phyloP scores from a whole-genome alignment of 495 filamentous ascomycete species.

The Lophium mytilinum region DNA sequence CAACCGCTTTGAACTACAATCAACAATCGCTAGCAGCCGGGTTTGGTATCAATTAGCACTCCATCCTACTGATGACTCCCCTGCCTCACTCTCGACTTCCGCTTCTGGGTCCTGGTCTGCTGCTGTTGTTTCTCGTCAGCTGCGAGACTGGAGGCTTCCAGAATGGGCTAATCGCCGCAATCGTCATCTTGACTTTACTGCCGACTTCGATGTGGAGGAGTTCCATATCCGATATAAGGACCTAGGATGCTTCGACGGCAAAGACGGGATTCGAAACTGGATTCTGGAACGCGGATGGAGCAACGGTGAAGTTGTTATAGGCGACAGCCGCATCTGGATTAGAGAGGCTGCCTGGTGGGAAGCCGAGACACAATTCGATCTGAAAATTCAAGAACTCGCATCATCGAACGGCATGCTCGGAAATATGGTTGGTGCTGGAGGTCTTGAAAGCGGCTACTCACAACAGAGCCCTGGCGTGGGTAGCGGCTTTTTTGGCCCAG shows the following conservation, averaged over 20 bases:
- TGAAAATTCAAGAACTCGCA: slow-evolving; percentile 52
- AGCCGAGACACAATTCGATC: slow-evolving; percentile 89
- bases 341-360: slow-evolving; percentile 95
- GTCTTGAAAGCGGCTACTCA: slow-evolving; percentile 59
- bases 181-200: slow-evolving; percentile 90
- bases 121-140: slow-evolving; percentile 79
- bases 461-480: slow-evolving; percentile 35
- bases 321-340: slow-evolving; percentile 89
- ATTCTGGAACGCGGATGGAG: slow-evolving; percentile 93
- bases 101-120: slow-evolving; percentile 78
- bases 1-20: slow-evolving; percentile 66
- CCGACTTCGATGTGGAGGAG: slow-evolving; percentile 91
- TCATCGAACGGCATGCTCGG: slow-evolving; percentile 43
- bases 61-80: slow-evolving; percentile 82
- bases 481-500: slow-evolving; percentile 63
- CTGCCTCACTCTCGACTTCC: slow-evolving; percentile 55
- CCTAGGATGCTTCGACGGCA: slow-evolving; percentile 81
- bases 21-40: slow-evolving; percentile 65
- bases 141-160: slow-evolving; percentile 84
- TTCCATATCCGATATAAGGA: slow-evolving; percentile 73
- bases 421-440: slow-evolving; percentile 34
- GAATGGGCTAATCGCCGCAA: slow-evolving; percentile 95
- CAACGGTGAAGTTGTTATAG: slow-evolving; percentile 90
- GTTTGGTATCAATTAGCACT: slow-evolving; percentile 93
- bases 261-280: slow-evolving; percentile 93